Evolutionary conservation across 257 asterid species (phyloP).

Genomic region (Oldenlandia corymbosa): DNA sequence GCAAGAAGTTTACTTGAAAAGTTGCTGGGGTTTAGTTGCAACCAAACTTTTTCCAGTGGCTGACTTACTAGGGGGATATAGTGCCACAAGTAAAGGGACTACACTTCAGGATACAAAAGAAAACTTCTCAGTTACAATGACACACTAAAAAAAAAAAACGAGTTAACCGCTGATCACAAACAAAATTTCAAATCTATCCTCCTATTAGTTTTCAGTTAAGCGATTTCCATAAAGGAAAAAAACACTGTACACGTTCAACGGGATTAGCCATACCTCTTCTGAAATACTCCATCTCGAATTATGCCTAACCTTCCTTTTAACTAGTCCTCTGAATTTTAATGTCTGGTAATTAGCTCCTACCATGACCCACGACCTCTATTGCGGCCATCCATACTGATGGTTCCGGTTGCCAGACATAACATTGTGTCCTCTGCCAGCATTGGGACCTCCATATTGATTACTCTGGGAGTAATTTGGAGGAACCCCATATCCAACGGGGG

Average conservation of each 20-base stretch:
- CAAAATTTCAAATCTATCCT: neutral
- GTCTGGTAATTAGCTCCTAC: conserved; percentile 1
- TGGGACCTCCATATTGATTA: conserved; percentile 66
- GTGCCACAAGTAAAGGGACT: no score
- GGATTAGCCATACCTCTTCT: conserved; percentile 7
- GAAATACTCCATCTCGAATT: conserved; percentile 10
- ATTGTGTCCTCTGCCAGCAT: conserved; percentile 56
- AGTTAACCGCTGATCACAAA: neutral
- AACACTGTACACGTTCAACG: conserved; percentile 14
- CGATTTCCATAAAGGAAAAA: neutral
- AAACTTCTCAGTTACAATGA: neutral
- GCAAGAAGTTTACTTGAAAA: no score
- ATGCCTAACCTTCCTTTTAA: conserved; percentile 8
- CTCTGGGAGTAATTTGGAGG: conserved; percentile 65
- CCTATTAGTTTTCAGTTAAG: neutral
- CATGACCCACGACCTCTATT: conserved; percentile 27
- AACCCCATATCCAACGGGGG: conserved; percentile 57
- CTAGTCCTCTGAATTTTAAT: conserved; percentile 1
- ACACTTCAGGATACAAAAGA: no score
- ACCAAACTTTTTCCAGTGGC: no score
- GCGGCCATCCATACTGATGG: conserved; percentile 93
- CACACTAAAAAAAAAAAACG: neutral
- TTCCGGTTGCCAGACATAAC: conserved; percentile 55
- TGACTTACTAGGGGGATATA: no score
- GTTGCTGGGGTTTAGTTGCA: no score